Evolutionary conservation across 1,139 yeast species (phyloP), one percentile per base, ranked within the genome.

Genomic region (Candida sanyaensis): DNA sequence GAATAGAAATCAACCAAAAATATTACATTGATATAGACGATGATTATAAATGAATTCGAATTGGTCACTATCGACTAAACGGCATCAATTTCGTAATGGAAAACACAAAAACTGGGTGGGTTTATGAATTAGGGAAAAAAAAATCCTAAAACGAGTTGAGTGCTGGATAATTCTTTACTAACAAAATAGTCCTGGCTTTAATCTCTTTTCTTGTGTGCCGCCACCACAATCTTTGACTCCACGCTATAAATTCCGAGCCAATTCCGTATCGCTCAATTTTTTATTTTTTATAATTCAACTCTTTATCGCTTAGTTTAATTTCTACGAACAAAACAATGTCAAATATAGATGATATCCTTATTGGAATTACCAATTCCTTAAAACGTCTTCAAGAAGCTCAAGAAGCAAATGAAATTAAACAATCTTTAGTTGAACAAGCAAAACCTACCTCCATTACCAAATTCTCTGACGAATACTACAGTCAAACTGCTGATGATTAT

Each of bases 401-500:
- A 31, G 38, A 33, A 9, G 40, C 41, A 17, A 29, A 7, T n/a
- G 10, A 10, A 6, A 12, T 23, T 29, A 21, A 36, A 42, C 33
- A 31, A 28, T 13, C 27, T n/a, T n/a, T 32, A 4, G 23, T 10
- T 3, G 40, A 12, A 29, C 26, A 41, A 17, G 24, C 29, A 13
- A 17, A 27, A 10, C 4, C 32, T 8, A 37, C 31, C 17, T 5
- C 43, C 21, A n/a, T 13, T 26, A 38, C 43, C 10, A 54, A 54
- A 21, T 61, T 59, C 49, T 44, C 55, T 36, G 51, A 52, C 17
- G 55, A 55, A n/a, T 70, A 62, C 52, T 75, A 57, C 54, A 63
- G 68, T 37, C 57, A 64, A 32, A 73, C 71, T 47, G 69, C 77
- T 11, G 60, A 64, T 12, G 60, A 64, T 9, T 75, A 71, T 54